phyloP scores from a whole-genome alignment of 805 yeast genomes.

The Scheffersomyces spartinae region DNA sequence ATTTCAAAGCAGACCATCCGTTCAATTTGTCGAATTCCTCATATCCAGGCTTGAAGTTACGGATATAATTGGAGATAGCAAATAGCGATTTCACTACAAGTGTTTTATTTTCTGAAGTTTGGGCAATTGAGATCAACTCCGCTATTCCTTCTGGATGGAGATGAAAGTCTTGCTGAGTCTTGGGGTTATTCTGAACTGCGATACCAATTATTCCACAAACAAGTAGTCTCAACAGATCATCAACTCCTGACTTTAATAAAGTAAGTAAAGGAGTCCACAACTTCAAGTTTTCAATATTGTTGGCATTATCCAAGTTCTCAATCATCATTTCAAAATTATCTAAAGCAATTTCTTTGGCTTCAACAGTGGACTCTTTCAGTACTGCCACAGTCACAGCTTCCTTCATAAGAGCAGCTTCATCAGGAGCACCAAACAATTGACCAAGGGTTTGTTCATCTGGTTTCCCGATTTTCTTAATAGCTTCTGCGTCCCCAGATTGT shows the following conservation, averaged over 20 bases:
- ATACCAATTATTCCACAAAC: slow-evolving; percentile 76
- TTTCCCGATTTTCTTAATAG: slow-evolving; percentile 47
- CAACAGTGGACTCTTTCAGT: slow-evolving; percentile 47
- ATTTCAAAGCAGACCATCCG: slow-evolving; percentile 44
- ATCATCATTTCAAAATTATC: slow-evolving; percentile 91
- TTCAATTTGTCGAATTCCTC: slow-evolving; percentile 38
- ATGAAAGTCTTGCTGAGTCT: slow-evolving; percentile 56
- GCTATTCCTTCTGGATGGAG: slow-evolving; percentile 37
- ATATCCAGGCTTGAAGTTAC: slow-evolving; percentile 54
- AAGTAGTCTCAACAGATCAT: slow-evolving; percentile 34
- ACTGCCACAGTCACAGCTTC: slow-evolving; percentile 54
- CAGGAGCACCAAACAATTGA: slow-evolving; percentile 74
- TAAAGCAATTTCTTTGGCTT: slow-evolving; percentile 61
- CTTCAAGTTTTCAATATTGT: slow-evolving; percentile 72
- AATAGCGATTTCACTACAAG: slow-evolving; percentile 50
- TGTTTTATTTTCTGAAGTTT: slow-evolving; percentile 5
- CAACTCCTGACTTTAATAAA: slow-evolving; percentile 34
- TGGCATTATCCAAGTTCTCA: slow-evolving; percentile 90
- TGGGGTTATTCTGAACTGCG: slow-evolving; percentile 85
- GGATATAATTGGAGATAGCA: slow-evolving; percentile 62
- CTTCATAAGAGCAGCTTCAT: slow-evolving; percentile 83
- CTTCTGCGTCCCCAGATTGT: slow-evolving; percentile 61
- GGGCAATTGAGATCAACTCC: slow-evolving; percentile 33
- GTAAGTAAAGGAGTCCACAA: slow-evolving; percentile 68
- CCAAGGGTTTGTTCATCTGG: slow-evolving; percentile 75